Conservation (phyloP, 2,329 filamentous ascomycete genomes). For the Phoma sp. region DNA sequence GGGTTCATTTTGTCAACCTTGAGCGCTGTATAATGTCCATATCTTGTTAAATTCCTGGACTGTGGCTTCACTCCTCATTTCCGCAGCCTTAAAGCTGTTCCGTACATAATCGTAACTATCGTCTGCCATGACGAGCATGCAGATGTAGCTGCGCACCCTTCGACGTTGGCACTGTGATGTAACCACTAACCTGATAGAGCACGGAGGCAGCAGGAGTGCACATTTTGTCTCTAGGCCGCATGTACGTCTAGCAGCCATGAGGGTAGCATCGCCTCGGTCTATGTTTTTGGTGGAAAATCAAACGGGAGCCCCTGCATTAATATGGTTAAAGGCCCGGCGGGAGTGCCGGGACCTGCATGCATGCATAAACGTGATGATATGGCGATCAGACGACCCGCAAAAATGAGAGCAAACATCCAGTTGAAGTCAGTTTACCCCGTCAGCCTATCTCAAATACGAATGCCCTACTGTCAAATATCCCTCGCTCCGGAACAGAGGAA, state of each 20-base stretch:
- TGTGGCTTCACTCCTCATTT: too few relatives aligned
- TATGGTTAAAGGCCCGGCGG: slow-evolving; percentile 18
- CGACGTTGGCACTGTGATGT: too few relatives aligned
- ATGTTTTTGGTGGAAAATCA: slow-evolving; percentile 14
- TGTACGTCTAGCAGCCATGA: too few relatives aligned
- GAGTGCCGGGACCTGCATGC: slow-evolving; percentile 15
- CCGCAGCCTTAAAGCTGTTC: too few relatives aligned
- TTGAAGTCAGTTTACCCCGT: not conserved
- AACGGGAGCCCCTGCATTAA: not conserved
- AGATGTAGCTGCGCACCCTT: too few relatives aligned
- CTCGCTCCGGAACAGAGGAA: not conserved
- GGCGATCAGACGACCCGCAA: slow-evolving; percentile 9
- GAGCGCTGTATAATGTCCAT: not conserved
- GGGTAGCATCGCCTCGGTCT: too few relatives aligned
- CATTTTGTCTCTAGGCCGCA: not conserved
- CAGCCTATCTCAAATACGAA: not conserved
- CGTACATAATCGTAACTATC: too few relatives aligned
- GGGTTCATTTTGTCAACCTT: not conserved
- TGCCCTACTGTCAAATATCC: not conserved
- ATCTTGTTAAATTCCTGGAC: too few relatives aligned
- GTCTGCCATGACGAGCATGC: too few relatives aligned
- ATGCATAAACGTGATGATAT: not conserved
- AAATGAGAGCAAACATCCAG: slow-evolving; percentile 2
- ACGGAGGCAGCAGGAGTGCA: not conserved
- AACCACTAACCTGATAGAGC: not conserved